Percentiles rank a stretch among this genome's conserved stretches.
Evolutionary conservation across 2,329 filamentous ascomycete species (phyloP).

Genomic region (Exserohilum rostratum): DNA sequence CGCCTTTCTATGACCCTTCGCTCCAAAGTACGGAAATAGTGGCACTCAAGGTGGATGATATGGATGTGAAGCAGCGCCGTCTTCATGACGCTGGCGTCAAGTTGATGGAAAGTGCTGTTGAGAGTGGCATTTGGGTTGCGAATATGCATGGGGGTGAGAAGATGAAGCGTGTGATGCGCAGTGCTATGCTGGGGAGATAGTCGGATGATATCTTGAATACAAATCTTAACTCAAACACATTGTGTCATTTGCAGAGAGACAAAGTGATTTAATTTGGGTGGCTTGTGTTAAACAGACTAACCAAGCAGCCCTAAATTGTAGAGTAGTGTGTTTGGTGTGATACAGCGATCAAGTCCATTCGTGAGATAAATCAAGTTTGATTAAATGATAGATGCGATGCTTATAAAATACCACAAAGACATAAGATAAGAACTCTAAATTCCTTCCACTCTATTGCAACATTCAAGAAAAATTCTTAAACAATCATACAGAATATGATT

Average conservation of each 20-base stretch:
- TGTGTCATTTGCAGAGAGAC: too few relatives aligned
- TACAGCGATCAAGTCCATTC: too few relatives aligned
- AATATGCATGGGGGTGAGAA: constrained; percentile 9
- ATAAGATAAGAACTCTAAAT: too few relatives aligned
- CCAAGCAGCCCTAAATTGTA: too few relatives aligned
- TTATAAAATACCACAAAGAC: not conserved
- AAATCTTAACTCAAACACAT: too few relatives aligned
- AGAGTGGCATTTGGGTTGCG: constrained; percentile 7
- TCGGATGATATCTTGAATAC: not conserved
- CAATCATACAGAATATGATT: too few relatives aligned
- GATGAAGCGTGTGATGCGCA: not conserved
- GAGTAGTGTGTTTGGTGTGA: too few relatives aligned
- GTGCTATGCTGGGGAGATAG: not conserved
- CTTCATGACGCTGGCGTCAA: constrained; percentile 8
- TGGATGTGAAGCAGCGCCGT: not conserved
- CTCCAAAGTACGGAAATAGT: constrained; percentile 3
- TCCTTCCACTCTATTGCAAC: not conserved
- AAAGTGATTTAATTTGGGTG: too few relatives aligned
- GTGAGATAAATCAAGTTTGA: too few relatives aligned
- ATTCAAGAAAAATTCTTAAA: not conserved
- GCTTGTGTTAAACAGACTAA: not conserved
- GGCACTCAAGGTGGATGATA: not conserved
- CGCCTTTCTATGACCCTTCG: constrained; percentile 30
- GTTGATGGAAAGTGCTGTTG: constrained; percentile 4
- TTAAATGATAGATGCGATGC: not conserved